phyloP scores from a whole-genome alignment of 495 filamentous ascomycete species.

The Daldinia loculata region DNA sequence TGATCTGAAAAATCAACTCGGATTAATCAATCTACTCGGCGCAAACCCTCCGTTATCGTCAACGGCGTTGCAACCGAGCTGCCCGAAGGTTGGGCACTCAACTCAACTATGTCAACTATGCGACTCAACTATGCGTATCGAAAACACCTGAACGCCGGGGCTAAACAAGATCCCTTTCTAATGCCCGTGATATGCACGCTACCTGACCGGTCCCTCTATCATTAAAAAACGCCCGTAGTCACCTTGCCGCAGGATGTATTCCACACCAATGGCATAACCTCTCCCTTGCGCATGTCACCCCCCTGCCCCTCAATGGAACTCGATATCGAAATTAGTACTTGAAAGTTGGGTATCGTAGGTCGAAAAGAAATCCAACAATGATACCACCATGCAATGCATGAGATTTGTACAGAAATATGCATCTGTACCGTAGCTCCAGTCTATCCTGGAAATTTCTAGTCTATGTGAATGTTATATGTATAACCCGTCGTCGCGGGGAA shows the following conservation, averaged over 20 bases:
- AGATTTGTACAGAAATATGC: slow-evolving; percentile 5
- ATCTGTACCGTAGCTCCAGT: slow-evolving; percentile 22
- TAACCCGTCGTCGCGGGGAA: slow-evolving; percentile 15
- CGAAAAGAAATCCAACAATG: slow-evolving; percentile 39
- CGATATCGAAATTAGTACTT: slow-evolving; percentile 24
- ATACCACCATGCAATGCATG: slow-evolving; percentile 36
- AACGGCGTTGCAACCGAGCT: slow-evolving; percentile 23
- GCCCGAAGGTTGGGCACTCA: slow-evolving; percentile 8
- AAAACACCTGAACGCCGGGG: slow-evolving; percentile 27
- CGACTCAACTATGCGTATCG: slow-evolving; percentile 4
- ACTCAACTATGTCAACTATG: slow-evolving; percentile 6
- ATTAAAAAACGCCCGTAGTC: slow-evolving; percentile 22
- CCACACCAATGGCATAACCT: slow-evolving; percentile 15
- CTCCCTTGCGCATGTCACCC: not conserved
- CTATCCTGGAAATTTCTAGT: slow-evolving; percentile 36
- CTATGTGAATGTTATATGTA: slow-evolving; percentile 25
- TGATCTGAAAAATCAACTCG: slow-evolving; percentile 18
- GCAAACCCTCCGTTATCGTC: slow-evolving; percentile 20
- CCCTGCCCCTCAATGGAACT: slow-evolving; percentile 2
- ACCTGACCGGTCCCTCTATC: slow-evolving; percentile 13
- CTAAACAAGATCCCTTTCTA: slow-evolving; percentile 29
- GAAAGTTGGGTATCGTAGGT: slow-evolving; percentile 43
- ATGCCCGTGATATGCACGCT: slow-evolving; percentile 31
- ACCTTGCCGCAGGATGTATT: slow-evolving; percentile 9
- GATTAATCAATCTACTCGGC: slow-evolving; percentile 24